Evolutionary conservation across 2,329 filamentous ascomycete genomes (phyloP).

Genomic region (Botrytis galanthina): DNA sequence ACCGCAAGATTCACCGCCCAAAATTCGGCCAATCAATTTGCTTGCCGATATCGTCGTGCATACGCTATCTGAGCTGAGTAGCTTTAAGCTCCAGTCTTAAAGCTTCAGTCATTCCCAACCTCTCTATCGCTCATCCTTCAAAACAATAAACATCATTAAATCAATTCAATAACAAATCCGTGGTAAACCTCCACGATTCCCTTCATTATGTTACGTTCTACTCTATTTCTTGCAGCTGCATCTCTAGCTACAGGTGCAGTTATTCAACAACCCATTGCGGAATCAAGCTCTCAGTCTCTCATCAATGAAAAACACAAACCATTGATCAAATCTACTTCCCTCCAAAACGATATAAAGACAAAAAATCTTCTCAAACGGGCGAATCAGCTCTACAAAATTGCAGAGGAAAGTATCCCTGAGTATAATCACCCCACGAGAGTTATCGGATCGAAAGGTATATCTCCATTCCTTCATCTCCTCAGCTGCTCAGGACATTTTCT

Average conservation of each 20-base stretch:
- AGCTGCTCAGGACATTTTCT: background rate
- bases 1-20: background rate
- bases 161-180: background rate
- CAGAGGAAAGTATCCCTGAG: slow-evolving; percentile 56
- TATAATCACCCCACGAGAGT: slow-evolving; percentile 69
- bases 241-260: slow-evolving; percentile 24
- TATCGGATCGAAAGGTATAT: slow-evolving; percentile 61
- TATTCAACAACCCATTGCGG: slow-evolving; percentile 28
- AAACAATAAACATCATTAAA: background rate
- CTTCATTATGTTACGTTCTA: slow-evolving; percentile 18
- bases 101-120: slow-evolving; percentile 6
- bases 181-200: background rate
- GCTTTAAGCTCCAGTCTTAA: slow-evolving; percentile 1
- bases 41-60: slow-evolving; percentile 12
- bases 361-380: slow-evolving; percentile 58
- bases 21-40: background rate
- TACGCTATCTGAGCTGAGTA: background rate
- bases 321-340: slow-evolving; percentile 50
- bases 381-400: slow-evolving; percentile 60
- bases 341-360: slow-evolving; percentile 56
- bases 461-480: slow-evolving; percentile 8
- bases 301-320: slow-evolving; percentile 26
- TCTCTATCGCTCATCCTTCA: slow-evolving; percentile 2
- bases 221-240: slow-evolving; percentile 13
- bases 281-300: slow-evolving; percentile 27